phyloP scores from a whole-genome alignment of 164 flowering plant genomes.

The Pachysandra terminalis region DNA sequence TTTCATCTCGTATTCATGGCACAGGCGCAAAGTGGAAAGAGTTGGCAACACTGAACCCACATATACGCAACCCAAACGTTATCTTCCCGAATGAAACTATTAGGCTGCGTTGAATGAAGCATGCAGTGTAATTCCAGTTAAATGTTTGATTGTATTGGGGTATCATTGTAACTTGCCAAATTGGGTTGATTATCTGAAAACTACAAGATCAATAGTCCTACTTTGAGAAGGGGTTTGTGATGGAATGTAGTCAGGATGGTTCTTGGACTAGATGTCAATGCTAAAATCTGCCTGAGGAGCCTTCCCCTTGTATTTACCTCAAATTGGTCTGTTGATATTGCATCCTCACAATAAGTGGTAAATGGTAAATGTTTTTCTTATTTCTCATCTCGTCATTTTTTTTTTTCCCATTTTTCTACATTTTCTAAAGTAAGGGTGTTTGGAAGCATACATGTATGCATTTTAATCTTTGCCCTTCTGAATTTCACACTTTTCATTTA shows the following conservation, averaged over 20 bases:
- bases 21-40: conserved; percentile 66
- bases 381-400: background rate
- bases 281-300: background rate
- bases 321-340: background rate
- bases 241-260: background rate
- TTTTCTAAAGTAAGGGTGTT: too few species aligned
- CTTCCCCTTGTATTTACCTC: background rate
- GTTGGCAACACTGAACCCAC: conserved; percentile 58
- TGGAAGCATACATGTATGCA: background rate
- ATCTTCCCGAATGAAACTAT: conserved; percentile 56
- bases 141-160: background rate
- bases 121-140: background rate
- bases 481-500: too few species aligned
- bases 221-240: background rate
- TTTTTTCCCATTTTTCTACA: too few species aligned
- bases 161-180: background rate
- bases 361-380: background rate
- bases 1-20: conserved; percentile 71
- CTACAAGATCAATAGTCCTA: background rate
- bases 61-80: conserved; percentile 68
- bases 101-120: conserved; percentile 36
- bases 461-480: background rate
- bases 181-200: background rate
- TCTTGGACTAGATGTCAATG: background rate
- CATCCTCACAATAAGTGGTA: background rate